Conservation (phyloP, 805 yeast species). For the Cyberlindnera maclurae region DNA sequence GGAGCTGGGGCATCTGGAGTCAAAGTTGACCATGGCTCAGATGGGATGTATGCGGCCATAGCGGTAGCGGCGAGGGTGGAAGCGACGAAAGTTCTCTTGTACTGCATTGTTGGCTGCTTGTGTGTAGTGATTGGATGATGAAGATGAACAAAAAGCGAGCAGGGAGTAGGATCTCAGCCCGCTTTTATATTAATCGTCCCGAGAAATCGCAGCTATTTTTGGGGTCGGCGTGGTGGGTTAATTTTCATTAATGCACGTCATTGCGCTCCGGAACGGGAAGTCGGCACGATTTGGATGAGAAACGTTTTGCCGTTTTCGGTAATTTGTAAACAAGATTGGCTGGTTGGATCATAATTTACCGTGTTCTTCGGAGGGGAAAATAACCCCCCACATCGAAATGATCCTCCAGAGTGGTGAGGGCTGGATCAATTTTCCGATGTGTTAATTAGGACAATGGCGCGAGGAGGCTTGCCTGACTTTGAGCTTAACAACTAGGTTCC, state of each 20-base stretch:
- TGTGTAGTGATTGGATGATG: constrained; percentile 1
- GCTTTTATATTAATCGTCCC: neutral
- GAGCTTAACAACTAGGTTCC: no score
- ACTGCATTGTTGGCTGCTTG: constrained; percentile 32
- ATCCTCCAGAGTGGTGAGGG: no score
- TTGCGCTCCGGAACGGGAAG: constrained; percentile 5
- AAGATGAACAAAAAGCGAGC: neutral
- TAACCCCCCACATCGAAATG: no score
- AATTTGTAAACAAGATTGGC: constrained; percentile 12
- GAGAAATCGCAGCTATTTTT: neutral
- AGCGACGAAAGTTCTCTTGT: constrained; percentile 31
- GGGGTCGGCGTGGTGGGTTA: neutral
- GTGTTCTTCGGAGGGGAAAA: no score
- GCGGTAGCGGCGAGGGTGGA: constrained; percentile 41
- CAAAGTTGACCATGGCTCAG: constrained; percentile 42
- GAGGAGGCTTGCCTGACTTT: no score
- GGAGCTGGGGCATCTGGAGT: constrained; percentile 33
- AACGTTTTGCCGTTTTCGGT: constrained; percentile 8
- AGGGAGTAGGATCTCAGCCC: neutral
- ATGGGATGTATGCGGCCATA: constrained; percentile 59
- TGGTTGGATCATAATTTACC: constrained; percentile 9
- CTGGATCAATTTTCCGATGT: no score
- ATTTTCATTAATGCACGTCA: constrained; percentile 3
- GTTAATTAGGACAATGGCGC: no score
- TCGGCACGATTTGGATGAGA: constrained; percentile 3